These are phyloP conservation scores for Limonium bicolor DNA, from an alignment of 148 eudicot genomes.

Conservation along the genomic window DNA sequence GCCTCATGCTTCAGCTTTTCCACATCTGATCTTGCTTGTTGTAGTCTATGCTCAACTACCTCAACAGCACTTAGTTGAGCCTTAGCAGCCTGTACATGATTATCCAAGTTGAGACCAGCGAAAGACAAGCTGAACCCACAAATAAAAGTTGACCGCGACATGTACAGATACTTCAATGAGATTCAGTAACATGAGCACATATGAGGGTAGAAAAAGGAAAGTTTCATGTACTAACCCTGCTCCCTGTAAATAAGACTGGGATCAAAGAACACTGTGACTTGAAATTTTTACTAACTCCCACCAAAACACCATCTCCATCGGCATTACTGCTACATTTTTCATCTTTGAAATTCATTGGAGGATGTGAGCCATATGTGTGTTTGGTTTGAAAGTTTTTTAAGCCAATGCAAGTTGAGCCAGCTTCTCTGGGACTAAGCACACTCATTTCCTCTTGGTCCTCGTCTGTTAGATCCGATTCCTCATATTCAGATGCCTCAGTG, in stretches of 20 bases:
- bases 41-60: slow-evolving; percentile 21
- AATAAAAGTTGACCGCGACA: too few relatives aligned
- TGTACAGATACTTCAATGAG: too few relatives aligned
- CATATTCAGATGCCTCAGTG: slow-evolving; percentile 9
- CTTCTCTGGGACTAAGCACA: slow-evolving; percentile 11
- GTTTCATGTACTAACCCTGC: slow-evolving; percentile 21
- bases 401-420: slow-evolving; percentile 16
- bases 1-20: slow-evolving; percentile 30
- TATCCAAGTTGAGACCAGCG: too few relatives aligned
- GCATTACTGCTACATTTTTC: slow-evolving; percentile 6
- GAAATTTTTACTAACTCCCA: slow-evolving; percentile 6
- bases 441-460: slow-evolving; percentile 7
- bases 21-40: slow-evolving; percentile 27
- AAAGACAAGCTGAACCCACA: too few relatives aligned
- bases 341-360: slow-evolving; percentile 11
- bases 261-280: slow-evolving; percentile 19
- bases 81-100: slow-evolving; percentile 28
- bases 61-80: slow-evolving; percentile 12
- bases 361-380: slow-evolving; percentile 11
- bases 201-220: too few relatives aligned
- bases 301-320: slow-evolving; percentile 13
- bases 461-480: slow-evolving; percentile 3
- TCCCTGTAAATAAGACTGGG: slow-evolving; percentile 16
- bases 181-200: too few relatives aligned
- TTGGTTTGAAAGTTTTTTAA: slow-evolving; percentile 11